These are phyloP conservation scores for Magnusiomyces tetraspermus DNA, from an alignment of 1,139 yeast species.

Conservation along the genomic window DNA sequence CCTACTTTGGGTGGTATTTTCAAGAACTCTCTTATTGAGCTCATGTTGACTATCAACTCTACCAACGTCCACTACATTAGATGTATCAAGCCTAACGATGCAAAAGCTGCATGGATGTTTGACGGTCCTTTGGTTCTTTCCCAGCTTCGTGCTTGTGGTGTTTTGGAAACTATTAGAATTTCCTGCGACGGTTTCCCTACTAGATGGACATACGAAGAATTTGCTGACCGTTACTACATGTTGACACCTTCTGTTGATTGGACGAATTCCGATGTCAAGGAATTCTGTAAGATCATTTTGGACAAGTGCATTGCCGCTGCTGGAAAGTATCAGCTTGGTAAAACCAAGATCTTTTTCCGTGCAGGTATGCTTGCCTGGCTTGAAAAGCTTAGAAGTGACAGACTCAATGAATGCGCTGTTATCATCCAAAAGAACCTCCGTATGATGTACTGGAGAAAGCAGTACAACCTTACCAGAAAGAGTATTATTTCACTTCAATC, in stretches of 20 bases:
- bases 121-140: conserved; percentile 92
- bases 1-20: conserved; percentile 94
- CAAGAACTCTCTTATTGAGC: conserved; percentile 82
- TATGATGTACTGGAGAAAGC: conserved; percentile 52
- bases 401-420: conserved; percentile 67
- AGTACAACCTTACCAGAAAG: conserved; percentile 45
- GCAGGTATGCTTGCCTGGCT: conserved; percentile 88
- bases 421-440: conserved; percentile 80
- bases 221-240: conserved; percentile 81
- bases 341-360: conserved; percentile 81
- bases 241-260: conserved; percentile 64
- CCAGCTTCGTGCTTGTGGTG: conserved; percentile 97
- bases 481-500: conserved; percentile 56
- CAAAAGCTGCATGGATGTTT: conserved; percentile 90
- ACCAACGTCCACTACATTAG: conserved; percentile 95
- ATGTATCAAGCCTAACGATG: conserved; percentile 94
- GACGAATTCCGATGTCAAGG: conserved; percentile 46
- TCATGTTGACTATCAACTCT: conserved; percentile 86
- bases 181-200: conserved; percentile 98
- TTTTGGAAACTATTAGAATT: conserved; percentile 86
- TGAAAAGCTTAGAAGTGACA: conserved; percentile 75
- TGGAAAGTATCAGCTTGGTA: conserved; percentile 66
- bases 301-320: conserved; percentile 49
- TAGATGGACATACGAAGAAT: conserved; percentile 90
- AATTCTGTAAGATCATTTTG: conserved; percentile 60